Evolutionary conservation across 352 stramenopile species (phyloP), one percentile per base, ranked within the genome.

Genomic region (Aphanomyces euteiches): DNA sequence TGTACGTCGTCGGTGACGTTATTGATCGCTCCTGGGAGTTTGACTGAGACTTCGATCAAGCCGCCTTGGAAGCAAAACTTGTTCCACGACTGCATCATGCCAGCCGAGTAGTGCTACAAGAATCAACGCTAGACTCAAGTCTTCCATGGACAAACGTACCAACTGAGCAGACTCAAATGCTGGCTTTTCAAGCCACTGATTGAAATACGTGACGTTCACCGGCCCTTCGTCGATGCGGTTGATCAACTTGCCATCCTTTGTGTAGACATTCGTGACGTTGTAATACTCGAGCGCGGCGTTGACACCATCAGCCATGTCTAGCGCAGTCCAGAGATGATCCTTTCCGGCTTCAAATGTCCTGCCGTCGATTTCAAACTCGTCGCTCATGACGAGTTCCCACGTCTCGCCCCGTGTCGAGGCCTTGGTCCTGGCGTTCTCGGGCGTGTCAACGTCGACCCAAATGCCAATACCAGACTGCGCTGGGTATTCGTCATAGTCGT

Each of bases 61-160:
- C 94, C 94, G 21, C 94, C 94, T 45, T 95, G 95, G 73, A 96
- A 97, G 75, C 90, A 97, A 72, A 97, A 97, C 77, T 97, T 97
- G 78, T 97, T 90, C 90, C 90, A 97, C 19, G 70, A 79, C 66
- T 93, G 88, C 2, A 97, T 41, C 84, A 96, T 96, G 0, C 81
- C 93, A 5, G 81, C 84, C 8, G 74, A 76, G 53, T 88, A 87
- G 66, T 74, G 73, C 59, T 84, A 88, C 47, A 63, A 54, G 1
- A 19, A 2, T 2, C 36, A 15, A 2, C 21, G 21, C 2, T 1
- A 2, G 21, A 15, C 13, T 1, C 36, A 28, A 2, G 28, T 28
- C 0, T 28, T 28, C 1, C 28, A 28, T 28, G 28, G 28, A 28
- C 28, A 28, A 28, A 28, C 28, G 28, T 28, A 28, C 28, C 28